Evolutionary conservation across 306 rosid genomes (phyloP), one percentile per base, ranked within the genome.

Genomic region (Herpetospermum pedunculosum): DNA sequence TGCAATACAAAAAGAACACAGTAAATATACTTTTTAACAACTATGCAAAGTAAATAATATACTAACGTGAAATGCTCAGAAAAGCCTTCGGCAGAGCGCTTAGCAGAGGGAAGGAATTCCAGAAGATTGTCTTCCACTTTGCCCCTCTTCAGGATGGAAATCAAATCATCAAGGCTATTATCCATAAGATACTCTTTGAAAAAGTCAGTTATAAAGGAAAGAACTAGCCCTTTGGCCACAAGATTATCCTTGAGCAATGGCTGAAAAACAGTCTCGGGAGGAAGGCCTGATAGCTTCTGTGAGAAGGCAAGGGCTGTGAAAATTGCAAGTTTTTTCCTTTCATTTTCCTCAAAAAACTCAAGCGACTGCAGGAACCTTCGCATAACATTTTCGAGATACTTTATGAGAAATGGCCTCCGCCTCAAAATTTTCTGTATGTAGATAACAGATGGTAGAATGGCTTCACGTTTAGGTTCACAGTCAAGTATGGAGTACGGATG

Each of bases 261-360:
- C 81, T 95, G 97, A 87, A 95, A 85, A 43, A 95, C 99, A 11
- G 99, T 95, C 81, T 95, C 99, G 0, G 99, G 99, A 37, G 97
- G 99, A 43, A 95, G 96, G 71, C 99, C 99, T 10, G 99, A 95
- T 12, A 95, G 88, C 89, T 95, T 95, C 92, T 95, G 99, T 35
- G 99, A 95, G 82, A 95, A 95, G 47, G 99, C 97, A 73, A 95
- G 99, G 34, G 99, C 99, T 2, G 99, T 95, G 87, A 95, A 95
- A 78, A 95, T 95, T 75, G 97, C 99, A 93, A 95, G 86, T 86
- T 88, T 92, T 68, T 95, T 95, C 87, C 96, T 89, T 82, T 95
- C 99, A 87, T 95, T 92, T 77, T 92, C 99, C 89, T 95, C 99
- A 1, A 95, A 95, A 79, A 95, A 90, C 85, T 95, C 99, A 90